Percentiles rank a stretch among this genome's conserved stretches.
Conservation (phyloP, 257 asterid genomes). For the Nicotiana sylvestris region DNA sequence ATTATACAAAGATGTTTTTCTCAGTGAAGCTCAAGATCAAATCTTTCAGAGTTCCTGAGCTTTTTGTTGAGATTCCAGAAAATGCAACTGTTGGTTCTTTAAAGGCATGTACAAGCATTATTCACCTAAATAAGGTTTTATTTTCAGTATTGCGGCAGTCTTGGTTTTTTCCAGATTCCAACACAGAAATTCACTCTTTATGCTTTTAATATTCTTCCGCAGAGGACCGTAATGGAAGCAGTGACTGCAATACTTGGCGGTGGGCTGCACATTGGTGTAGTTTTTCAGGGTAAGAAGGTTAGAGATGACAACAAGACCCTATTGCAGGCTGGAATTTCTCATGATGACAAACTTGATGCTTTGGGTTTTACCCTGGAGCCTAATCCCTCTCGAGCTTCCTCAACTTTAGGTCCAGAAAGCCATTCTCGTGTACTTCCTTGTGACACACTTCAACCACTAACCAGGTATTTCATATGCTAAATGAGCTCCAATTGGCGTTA, state of each 20-base stretch:
- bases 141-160: not conserved
- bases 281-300: slow-evolving; percentile 90
- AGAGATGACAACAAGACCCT: slow-evolving; percentile 82
- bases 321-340: slow-evolving; percentile 78
- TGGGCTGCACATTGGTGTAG: slow-evolving; percentile 72
- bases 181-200: not conserved
- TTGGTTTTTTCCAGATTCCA: not conserved
- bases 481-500: not conserved
- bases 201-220: slow-evolving; percentile 19
- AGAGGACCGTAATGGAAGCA: slow-evolving; percentile 92
- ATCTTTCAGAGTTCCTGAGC: slow-evolving; percentile 73
- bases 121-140: not conserved
- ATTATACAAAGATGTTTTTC: slow-evolving; percentile 23
- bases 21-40: slow-evolving; percentile 79
- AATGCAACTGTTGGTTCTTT: slow-evolving; percentile 69
- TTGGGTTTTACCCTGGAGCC: slow-evolving; percentile 87
- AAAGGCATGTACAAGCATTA: slow-evolving; percentile 37
- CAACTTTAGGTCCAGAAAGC: slow-evolving; percentile 32
- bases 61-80: slow-evolving; percentile 66
- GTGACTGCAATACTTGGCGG: slow-evolving; percentile 80
- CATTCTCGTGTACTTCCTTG: slow-evolving; percentile 22
- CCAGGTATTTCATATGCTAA: slow-evolving; percentile 32
- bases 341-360: slow-evolving; percentile 57
- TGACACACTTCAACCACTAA: slow-evolving; percentile 43
- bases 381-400: slow-evolving; percentile 32